These are phyloP conservation scores for Physcomitrium patens DNA, from an alignment of 225 moss, liverwort and hornwort species.

Conservation along the genomic window DNA sequence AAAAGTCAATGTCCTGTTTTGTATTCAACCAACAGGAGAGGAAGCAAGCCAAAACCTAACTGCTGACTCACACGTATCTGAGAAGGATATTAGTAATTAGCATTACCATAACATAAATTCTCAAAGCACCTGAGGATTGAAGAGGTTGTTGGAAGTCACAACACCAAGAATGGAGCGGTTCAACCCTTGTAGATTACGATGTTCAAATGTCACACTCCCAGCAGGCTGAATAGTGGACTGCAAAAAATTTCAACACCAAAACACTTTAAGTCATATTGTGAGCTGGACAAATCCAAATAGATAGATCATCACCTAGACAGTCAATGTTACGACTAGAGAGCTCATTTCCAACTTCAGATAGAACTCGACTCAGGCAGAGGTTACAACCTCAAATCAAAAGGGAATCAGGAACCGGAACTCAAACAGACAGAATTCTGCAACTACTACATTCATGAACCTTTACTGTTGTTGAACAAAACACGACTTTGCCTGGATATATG, in stretches of 20 bases:
- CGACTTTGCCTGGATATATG: too few species aligned
- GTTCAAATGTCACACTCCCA: slow-evolving; percentile 95
- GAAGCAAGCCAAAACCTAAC: neutral
- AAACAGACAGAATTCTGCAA: too few species aligned
- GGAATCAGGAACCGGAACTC: neutral
- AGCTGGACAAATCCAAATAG: neutral
- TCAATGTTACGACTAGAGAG: neutral
- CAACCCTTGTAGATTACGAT: slow-evolving; percentile 86
- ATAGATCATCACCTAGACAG: neutral
- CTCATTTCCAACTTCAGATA: neutral
- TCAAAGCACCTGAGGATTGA: slow-evolving; percentile 73
- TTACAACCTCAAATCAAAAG: neutral
- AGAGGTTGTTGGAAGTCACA: slow-evolving; percentile 91
- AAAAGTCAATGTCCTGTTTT: slow-evolving; percentile 8
- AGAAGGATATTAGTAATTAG: slow-evolving; percentile 11
- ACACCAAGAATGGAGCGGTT: slow-evolving; percentile 91
- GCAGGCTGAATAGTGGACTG: slow-evolving; percentile 89
- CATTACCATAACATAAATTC: too few species aligned
- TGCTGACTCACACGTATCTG: neutral
- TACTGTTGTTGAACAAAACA: too few species aligned
- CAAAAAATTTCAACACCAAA: neutral
- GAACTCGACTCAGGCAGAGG: neutral
- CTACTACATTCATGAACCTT: too few species aligned
- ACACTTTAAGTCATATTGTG: neutral
- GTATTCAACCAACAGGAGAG: neutral